Evolutionary conservation across 345 rosid species (phyloP).

Genomic region (Brassica juncea): DNA sequence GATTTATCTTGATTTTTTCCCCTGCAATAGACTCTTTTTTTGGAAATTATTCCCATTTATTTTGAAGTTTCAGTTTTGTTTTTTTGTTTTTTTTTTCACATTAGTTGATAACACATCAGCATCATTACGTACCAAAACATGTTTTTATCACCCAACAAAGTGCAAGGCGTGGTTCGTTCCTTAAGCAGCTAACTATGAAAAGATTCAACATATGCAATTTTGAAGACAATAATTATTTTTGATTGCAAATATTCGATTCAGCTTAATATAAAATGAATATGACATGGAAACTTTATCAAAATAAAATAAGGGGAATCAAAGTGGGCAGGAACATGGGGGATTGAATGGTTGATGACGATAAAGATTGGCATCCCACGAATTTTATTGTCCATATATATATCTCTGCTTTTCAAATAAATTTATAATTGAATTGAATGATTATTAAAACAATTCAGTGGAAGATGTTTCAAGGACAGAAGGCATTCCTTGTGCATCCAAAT

Average conservation of each 20-base stretch:
- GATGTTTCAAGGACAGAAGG: constrained; percentile 29
- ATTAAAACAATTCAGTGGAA: constrained; percentile 26
- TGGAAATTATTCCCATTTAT: neutral
- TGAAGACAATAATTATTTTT: neutral
- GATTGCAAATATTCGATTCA: neutral
- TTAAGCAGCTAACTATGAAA: neutral
- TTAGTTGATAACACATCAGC: neutral
- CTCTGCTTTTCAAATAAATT: neutral
- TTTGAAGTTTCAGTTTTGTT: neutral
- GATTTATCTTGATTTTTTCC: neutral
- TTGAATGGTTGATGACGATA: constrained; percentile 37
- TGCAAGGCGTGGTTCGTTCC: neutral
- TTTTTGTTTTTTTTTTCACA: neutral
- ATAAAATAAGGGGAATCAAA: constrained; percentile 24
- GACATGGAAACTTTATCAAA: neutral
- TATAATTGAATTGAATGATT: neutral
- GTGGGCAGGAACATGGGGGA: constrained; percentile 41
- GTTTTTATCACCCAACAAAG: neutral
- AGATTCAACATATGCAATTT: neutral
- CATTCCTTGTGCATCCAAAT: constrained; percentile 34
- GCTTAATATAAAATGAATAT: neutral
- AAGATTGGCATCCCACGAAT: constrained; percentile 32
- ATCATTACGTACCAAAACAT: neutral
- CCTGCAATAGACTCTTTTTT: neutral
- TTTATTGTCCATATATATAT: constrained; percentile 13